Base-by-base conservation (phyloP, 176 grass and related monocot genomes). In the Triticum monococcum region DNA sequence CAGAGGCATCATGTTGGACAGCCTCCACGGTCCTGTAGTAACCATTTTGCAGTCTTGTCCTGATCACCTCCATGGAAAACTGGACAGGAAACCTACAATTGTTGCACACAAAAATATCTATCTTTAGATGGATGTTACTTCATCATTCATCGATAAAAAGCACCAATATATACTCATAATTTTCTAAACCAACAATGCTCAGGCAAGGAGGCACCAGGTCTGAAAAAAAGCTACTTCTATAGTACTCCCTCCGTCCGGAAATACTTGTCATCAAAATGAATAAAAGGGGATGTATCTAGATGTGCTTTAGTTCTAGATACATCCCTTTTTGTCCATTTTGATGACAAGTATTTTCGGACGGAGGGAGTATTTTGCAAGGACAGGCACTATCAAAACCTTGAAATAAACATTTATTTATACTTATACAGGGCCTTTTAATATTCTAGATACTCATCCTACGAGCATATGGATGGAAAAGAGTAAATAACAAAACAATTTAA, bases 21-120 rank as follows among this genome's bases (percentile, higher is more conserved):
- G 96, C 93, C 61, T 94, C 93, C 68, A 92, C 50, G 68, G 92
- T 96, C 68, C 92, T 91, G 86, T 94, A 94, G 82, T 96, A 96
- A 81, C 91, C 88, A 33, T 87, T 98, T 25, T 92, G 87, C 36
- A 96, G 82, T 85, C 93, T 96, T 88, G 70, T 92, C 76, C 88
- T 96, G 77, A 98, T 96, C 64, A 95, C 93, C 82, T 96, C 96
- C 77, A 94, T 46, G 8, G 96, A 96, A 84, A 98, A 90, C 31
- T 87, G 96, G 85, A 92, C 93, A 79, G 92, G 93, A 67, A 94
- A 98, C 79, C 96, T 98, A 84, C 4, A 28, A 85, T 36, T 59
- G 65, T 37, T 68, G 64, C 24, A 81, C 35, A 18, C 17, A 81
- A 68, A 83, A 78, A 23, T 81, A 32, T 32, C 45, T 81, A 32